Evolutionary conservation across 305 asterid species (phyloP).

Genomic region (Andrographis paniculata): DNA sequence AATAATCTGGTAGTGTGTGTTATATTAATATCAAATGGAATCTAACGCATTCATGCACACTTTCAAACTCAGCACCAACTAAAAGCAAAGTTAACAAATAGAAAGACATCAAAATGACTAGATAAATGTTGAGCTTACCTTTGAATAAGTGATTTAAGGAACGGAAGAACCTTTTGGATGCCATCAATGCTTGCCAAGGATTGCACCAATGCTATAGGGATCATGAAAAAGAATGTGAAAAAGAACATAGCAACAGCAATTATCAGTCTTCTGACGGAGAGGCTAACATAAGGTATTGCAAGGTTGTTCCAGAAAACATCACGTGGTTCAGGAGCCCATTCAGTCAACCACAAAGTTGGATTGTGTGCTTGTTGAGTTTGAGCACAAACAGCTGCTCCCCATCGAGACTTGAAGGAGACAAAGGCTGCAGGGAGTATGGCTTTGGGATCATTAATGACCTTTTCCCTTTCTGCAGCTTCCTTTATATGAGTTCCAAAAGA

Average conservation of each 20-base stretch:
- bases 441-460: conserved; percentile 44
- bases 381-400: conserved; percentile 88
- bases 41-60: conserved; percentile 17
- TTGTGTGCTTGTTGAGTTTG: conserved; percentile 72
- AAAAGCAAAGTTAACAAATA: conserved; percentile 1
- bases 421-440: conserved; percentile 75
- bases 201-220: conserved; percentile 80
- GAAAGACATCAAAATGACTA: conserved; percentile 7
- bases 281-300: conserved; percentile 60
- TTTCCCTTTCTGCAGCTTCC: conserved; percentile 69
- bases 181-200: conserved; percentile 78
- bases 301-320: conserved; percentile 82
- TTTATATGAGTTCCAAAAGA: conserved; percentile 17
- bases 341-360: conserved; percentile 73
- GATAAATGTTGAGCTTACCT: conserved; percentile 33
- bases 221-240: conserved; percentile 78
- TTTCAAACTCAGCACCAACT: conserved; percentile 11
- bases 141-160: conserved; percentile 50
- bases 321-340: conserved; percentile 94
- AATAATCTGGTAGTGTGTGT: too few relatives aligned
- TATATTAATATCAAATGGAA: too few relatives aligned
- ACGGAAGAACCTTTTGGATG: conserved; percentile 51
- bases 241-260: conserved; percentile 51
- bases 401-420: conserved; percentile 68
- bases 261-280: conserved; percentile 43